Evolutionary conservation across 345 rosid genomes (phyloP).

Genomic region (Lepidium aucheri): DNA sequence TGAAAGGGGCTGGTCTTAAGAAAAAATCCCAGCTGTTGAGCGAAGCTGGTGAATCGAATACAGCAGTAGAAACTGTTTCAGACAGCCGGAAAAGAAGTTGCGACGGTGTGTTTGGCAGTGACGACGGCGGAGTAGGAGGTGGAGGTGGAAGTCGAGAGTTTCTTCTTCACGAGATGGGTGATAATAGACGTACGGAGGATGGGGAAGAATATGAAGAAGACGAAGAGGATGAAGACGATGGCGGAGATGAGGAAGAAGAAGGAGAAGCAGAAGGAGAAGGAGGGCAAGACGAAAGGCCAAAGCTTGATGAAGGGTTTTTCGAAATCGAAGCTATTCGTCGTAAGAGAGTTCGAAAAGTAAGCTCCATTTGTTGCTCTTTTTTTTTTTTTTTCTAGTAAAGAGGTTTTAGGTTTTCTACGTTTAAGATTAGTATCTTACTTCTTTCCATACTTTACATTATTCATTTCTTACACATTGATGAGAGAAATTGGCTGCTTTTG

Average conservation of each 20-base stretch:
- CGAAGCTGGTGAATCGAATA: constrained; percentile 9
- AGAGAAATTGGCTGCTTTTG: not conserved
- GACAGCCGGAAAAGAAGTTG: constrained; percentile 8
- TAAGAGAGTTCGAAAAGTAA: constrained; percentile 80
- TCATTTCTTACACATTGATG: constrained; percentile 4
- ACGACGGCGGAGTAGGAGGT: not conserved
- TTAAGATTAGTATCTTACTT: not conserved
- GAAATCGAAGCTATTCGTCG: constrained; percentile 98
- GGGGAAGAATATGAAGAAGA: constrained; percentile 22
- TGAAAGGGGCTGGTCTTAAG: constrained; percentile 23
- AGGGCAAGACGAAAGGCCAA: constrained; percentile 48
- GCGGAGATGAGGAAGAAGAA: constrained; percentile 26
- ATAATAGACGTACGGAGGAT: constrained; percentile 23
- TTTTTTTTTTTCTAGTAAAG: not conserved
- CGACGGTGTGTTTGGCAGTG: constrained; percentile 7
- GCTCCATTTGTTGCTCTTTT: not conserved
- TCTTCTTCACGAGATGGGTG: constrained; percentile 19
- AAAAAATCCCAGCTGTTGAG: constrained; percentile 14
- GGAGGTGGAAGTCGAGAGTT: constrained; percentile 9
- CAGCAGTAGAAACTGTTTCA: not conserved
- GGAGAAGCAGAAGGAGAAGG: constrained; percentile 33
- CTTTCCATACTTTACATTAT: not conserved
- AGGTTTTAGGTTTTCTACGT: not conserved
- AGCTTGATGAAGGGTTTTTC: constrained; percentile 81
- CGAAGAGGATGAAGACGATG: constrained; percentile 27